Evolutionary conservation across 2,329 filamentous ascomycete species (phyloP), one percentile per base, ranked within the genome.

Genomic region (Biscogniauxia sp.): DNA sequence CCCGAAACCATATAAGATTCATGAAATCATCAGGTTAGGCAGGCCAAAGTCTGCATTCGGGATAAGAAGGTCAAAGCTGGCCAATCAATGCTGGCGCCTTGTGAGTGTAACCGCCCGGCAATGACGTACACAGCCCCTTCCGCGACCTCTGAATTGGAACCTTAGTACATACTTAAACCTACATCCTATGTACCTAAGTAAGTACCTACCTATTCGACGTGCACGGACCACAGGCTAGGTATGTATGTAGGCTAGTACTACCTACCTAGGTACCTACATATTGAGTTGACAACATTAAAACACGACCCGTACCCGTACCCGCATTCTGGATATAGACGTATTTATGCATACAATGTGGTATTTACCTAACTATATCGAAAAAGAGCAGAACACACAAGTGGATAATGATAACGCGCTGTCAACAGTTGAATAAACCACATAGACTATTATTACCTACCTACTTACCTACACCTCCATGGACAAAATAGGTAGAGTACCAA

Each of bases 201-300:
- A n/a, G 2, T 23, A 23, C 23, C 23, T 23, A 23, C 23, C 23
- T 23, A 50, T 41, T 53, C 28, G 53, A 6, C n/a, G 23, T 26
- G 17, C 52, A 28, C 20, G 9, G 53, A 15, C 53, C 50, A 20
- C 25, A 37, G 25, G 50, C 53, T 9, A 53, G 11, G n/a, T n/a
- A n/a, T n/a, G n/a, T 19, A 26, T 32, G 26, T 17, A 54, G 53
- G n/a, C n/a, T n/a, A n/a, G n/a, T 23, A 23, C 23, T 23, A 23
- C 23, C 23, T 23, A 23, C 23, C 23, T 23, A 23, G 23, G 2
- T 23, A 23, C 5, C 23, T 23, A n/a, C 53, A 15, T 57, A 19
- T 61, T n/a, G n/a, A n/a, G 23, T 57, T 56, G 49, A 45, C 37
- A 45, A n/a, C 37, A 45, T 45, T 45, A 45, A 45, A 45, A 45